Evolutionary conservation across 768 basidiomycete genomes (phyloP).

Genomic region (Pholiota conissans): DNA sequence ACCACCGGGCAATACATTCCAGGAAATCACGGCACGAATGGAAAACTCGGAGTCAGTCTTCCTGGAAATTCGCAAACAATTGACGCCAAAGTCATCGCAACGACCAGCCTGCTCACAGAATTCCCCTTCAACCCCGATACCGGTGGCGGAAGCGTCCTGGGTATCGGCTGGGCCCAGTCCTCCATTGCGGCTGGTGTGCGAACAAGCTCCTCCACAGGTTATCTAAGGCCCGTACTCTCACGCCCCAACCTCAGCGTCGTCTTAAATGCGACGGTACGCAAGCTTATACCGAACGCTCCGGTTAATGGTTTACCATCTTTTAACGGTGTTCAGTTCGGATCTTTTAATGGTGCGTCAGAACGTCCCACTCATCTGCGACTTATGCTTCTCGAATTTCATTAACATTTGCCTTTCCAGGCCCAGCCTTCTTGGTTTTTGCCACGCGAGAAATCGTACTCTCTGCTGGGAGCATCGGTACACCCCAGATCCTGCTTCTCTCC

Average conservation of each 20-base stretch:
- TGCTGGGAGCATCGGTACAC: slow-evolving; percentile 33
- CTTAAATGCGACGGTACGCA: background rate
- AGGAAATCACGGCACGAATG: background rate
- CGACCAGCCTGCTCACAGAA: background rate
- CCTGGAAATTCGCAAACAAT: background rate
- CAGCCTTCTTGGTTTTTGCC: slow-evolving; percentile 15
- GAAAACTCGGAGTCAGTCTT: background rate
- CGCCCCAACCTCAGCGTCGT: background rate
- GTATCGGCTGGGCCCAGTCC: background rate
- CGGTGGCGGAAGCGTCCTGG: background rate
- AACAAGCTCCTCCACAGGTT: background rate
- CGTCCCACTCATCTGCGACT: background rate
- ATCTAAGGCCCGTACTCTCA: background rate
- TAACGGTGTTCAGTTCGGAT: background rate
- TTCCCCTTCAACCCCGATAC: background rate
- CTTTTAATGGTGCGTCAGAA: background rate
- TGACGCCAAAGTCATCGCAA: background rate
- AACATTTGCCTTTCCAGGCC: background rate
- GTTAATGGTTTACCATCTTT: background rate
- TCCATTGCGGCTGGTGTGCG: background rate
- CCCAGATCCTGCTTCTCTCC: slow-evolving; percentile 34
- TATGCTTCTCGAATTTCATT: background rate
- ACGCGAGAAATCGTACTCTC: slow-evolving; percentile 34
- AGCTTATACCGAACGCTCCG: background rate
- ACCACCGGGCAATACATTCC: background rate